These are phyloP conservation scores for Fusarium sublunatum DNA, from an alignment of 2,329 filamentous ascomycete species.

Conservation along the genomic window DNA sequence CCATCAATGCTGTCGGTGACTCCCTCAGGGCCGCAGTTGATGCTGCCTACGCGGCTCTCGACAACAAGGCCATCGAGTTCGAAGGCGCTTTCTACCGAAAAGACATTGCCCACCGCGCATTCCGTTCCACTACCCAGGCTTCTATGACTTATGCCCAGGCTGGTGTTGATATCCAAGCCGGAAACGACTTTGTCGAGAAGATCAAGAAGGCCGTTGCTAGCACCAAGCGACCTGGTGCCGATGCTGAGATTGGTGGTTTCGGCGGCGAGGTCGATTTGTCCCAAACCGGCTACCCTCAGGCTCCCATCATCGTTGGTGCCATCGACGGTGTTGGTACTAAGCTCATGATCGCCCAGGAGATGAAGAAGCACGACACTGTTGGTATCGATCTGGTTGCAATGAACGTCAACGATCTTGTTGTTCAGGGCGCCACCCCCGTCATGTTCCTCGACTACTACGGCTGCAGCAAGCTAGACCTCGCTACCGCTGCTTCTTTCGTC, in stretches of 20 bases:
- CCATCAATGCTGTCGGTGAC: slow-evolving; percentile 79
- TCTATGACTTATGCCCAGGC: slow-evolving; percentile 90
- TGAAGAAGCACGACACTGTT: slow-evolving; percentile 91
- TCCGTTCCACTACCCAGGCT: slow-evolving; percentile 60
- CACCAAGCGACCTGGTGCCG: slow-evolving; percentile 85
- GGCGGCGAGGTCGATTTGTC: slow-evolving; percentile 75
- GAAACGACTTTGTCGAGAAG: slow-evolving; percentile 89
- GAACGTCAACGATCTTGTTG: slow-evolving; percentile 98
- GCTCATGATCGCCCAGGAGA: slow-evolving; percentile 92
- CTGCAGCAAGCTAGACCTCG: slow-evolving; percentile 85
- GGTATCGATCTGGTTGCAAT: slow-evolving; percentile 98
- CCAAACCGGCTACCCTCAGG: slow-evolving; percentile 76
- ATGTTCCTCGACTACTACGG: slow-evolving; percentile 99
- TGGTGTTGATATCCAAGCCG: slow-evolving; percentile 93
- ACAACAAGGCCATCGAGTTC: slow-evolving; percentile 76
- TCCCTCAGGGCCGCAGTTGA: slow-evolving; percentile 85
- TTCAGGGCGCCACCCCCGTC: slow-evolving; percentile 92
- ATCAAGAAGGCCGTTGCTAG: slow-evolving; percentile 92
- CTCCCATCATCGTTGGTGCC: slow-evolving; percentile 88
- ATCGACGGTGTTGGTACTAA: slow-evolving; percentile 98
- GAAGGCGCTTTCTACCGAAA: slow-evolving; percentile 91
- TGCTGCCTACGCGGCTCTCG: slow-evolving; percentile 87
- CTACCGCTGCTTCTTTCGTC: slow-evolving; percentile 85
- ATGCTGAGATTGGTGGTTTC: slow-evolving; percentile 95
- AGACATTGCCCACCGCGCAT: slow-evolving; percentile 87